Evolutionary conservation across 768 basidiomycete species (phyloP), one percentile per base, ranked within the genome.

Genomic region (Cyclocybe cylindracea): DNA sequence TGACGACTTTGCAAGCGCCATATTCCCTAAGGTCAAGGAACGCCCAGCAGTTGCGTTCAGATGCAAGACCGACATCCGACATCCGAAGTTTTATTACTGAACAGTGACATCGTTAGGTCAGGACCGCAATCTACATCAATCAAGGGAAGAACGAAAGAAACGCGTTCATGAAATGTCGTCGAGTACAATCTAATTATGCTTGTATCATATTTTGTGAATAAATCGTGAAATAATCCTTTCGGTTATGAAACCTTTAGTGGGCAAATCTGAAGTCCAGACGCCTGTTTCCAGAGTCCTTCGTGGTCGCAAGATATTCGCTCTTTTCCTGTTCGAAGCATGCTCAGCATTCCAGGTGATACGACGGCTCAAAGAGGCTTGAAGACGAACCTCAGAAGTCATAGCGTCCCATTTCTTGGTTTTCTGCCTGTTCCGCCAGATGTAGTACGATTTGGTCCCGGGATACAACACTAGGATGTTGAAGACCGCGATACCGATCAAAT

Each of bases 221-320:
- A 24, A 24, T 24, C 24, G 24, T 24, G 24, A 24, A 24, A 24
- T 24, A 5, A 24, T 24, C 24, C 24, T 5, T 24, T 24, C 24
- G 24, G 24, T 24, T 24, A 24, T 24, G 24, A 24, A 16, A 24
- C 24, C 24, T 24, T 56, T 67, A 84, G 65, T 85, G 78, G 3
- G 80, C 81, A 55, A 86, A 86, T 33, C 81, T 70, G 62, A 85
- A 86, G 61, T 86, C 83, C 24, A 86, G 72, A n/a, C 82, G 73
- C 53, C 77, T 72, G 53, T 84, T 86, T 35, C 85, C 84, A 18
- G 75, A 59, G 56, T 88, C 84, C 16, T 63, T 79, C 9, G 86
- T 85, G 1, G 79, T 85, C 7, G 62, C 58, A 2, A 86, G 68
- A 61, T 89, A 89, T 29, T 78, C 58, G 18, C 70, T 69, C 53